These are phyloP conservation scores for Lipomyces sp. DNA, from an alignment of 805 yeast species.

Conservation along the genomic window DNA sequence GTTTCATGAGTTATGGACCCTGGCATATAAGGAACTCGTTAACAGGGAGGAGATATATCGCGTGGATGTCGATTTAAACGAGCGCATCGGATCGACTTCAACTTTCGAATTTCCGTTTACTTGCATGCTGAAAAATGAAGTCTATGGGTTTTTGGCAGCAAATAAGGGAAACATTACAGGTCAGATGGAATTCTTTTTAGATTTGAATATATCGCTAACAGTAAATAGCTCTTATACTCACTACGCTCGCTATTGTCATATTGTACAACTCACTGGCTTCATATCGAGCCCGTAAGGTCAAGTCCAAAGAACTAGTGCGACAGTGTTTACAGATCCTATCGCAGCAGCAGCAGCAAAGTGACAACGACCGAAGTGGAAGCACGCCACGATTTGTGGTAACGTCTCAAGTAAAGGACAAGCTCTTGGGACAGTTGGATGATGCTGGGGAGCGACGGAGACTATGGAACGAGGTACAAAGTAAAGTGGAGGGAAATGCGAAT, in stretches of 20 bases:
- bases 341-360: constrained; percentile 28
- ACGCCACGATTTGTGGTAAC: constrained; percentile 56
- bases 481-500: constrained; percentile 29
- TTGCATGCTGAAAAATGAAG: constrained; percentile 10
- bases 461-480: constrained; percentile 29
- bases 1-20: constrained; percentile 42
- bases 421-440: constrained; percentile 37
- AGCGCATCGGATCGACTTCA: constrained; percentile 18
- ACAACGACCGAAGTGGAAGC: constrained; percentile 38
- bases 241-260: not conserved
- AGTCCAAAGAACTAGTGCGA: constrained; percentile 25
- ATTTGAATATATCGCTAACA: too few species aligned
- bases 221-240: not conserved
- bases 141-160: constrained; percentile 4
- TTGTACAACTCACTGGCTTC: not conserved
- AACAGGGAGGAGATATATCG: constrained; percentile 16
- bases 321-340: constrained; percentile 30
- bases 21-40: constrained; percentile 15
- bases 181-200: not conserved
- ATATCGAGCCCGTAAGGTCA: constrained; percentile 2
- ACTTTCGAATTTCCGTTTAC: constrained; percentile 11
- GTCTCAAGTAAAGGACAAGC: constrained; percentile 58
- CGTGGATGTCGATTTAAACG: not conserved
- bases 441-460: constrained; percentile 29
- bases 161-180: constrained; percentile 2